These are phyloP conservation scores for Stipa capillata DNA, from an alignment of 176 grass and related monocot species.

Conservation along the genomic window DNA sequence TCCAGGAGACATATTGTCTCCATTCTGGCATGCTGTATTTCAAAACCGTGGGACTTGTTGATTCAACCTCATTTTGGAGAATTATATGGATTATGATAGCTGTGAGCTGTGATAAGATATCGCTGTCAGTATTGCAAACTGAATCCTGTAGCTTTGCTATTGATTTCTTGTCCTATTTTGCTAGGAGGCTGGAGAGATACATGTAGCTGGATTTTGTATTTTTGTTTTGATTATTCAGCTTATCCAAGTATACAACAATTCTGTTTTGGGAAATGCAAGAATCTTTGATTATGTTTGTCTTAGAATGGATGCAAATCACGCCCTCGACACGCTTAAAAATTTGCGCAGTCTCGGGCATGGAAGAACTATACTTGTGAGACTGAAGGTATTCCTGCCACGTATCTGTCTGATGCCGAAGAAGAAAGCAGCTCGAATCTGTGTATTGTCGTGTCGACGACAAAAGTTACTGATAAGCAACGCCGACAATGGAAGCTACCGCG, in stretches of 20 bases:
- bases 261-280: background rate
- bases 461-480: background rate
- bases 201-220: background rate
- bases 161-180: background rate
- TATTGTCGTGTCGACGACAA: background rate
- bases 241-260: background rate
- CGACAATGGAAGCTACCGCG: background rate
- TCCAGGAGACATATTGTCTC: conserved; percentile 13
- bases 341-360: background rate
- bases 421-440: background rate
- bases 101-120: background rate
- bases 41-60: background rate
- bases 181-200: background rate
- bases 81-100: background rate
- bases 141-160: background rate
- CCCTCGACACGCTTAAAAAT: background rate
- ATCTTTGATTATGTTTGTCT: background rate
- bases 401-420: background rate
- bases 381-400: background rate
- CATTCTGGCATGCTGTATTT: too few relatives aligned
- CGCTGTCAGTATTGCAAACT: background rate
- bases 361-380: background rate
- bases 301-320: background rate
- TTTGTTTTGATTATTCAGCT: background rate
- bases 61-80: background rate